These are phyloP conservation scores for Oryza rufipogon DNA, from an alignment of 176 grass and related monocot genomes.

Conservation along the genomic window DNA sequence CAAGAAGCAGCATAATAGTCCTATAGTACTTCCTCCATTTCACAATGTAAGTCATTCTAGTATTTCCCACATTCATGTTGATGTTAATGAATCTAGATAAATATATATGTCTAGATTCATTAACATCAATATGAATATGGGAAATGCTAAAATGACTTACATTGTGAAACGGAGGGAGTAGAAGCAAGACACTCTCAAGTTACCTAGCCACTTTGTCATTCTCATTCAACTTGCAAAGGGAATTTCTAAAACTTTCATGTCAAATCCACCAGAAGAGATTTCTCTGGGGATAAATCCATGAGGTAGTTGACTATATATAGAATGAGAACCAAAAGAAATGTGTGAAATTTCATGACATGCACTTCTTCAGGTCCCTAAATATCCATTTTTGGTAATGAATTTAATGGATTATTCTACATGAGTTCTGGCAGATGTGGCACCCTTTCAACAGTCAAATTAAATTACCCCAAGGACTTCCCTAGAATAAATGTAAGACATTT, in stretches of 20 bases:
- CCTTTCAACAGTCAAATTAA: not conserved
- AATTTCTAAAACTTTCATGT: not conserved
- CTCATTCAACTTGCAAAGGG: not conserved
- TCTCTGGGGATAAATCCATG: not conserved
- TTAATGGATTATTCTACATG: constrained; percentile 8
- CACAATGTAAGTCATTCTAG: too few relatives aligned
- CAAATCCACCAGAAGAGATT: not conserved
- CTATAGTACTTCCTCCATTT: not conserved
- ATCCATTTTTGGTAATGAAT: not conserved
- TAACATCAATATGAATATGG: too few relatives aligned
- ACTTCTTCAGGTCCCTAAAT: constrained; percentile 6
- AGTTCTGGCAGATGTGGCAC: not conserved
- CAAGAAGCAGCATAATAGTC: not conserved
- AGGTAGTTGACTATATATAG: not conserved
- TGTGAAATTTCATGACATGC: constrained; percentile 11
- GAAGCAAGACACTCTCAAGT: not conserved
- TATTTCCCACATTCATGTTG: too few relatives aligned
- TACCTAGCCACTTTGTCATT: constrained; percentile 10
- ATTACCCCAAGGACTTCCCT: not conserved
- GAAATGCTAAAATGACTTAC: too few relatives aligned
- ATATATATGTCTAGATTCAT: too few relatives aligned
- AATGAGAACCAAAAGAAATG: not conserved
- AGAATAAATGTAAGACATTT: constrained; percentile 10
- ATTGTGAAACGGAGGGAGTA: not conserved
- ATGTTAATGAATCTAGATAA: too few relatives aligned